These are phyloP conservation scores for Fonsecaea multimorphosa DNA, from an alignment of 2,329 filamentous ascomycete genomes.

Conservation along the genomic window DNA sequence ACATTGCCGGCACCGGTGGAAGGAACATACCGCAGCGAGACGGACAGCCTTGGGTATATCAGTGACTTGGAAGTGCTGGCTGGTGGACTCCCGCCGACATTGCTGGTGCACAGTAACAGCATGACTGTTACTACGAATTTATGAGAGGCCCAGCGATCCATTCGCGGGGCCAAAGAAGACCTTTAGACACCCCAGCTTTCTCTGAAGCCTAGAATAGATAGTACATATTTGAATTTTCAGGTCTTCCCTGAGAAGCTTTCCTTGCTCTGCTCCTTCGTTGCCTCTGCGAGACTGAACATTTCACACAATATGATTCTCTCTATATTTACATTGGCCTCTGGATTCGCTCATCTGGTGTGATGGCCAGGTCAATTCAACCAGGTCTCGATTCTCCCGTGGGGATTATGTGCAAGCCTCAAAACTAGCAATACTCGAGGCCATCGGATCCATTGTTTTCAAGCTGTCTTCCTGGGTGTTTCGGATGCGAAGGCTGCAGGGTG, in stretches of 20 bases:
- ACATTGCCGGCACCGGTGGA: constrained; percentile 82
- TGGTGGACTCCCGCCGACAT: constrained; percentile 73
- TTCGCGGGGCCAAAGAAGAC: background rate
- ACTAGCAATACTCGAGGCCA: no score
- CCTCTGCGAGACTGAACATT: background rate
- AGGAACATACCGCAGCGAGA: constrained; percentile 73
- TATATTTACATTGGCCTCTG: background rate
- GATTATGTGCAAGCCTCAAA: background rate
- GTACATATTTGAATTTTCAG: background rate
- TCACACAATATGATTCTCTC: background rate
- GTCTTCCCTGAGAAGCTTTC: background rate
- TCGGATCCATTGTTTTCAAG: background rate
- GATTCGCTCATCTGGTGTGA: background rate
- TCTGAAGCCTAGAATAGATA: background rate
- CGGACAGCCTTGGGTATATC: constrained; percentile 74
- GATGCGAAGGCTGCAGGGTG: background rate
- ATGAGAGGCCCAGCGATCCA: constrained; percentile 44
- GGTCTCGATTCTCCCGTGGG: background rate
- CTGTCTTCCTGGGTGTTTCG: background rate
- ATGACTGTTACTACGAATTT: constrained; percentile 86
- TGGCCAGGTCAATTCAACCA: background rate
- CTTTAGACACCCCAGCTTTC: constrained; percentile 2
- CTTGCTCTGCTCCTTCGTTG: background rate
- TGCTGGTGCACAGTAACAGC: constrained; percentile 84
- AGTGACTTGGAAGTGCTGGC: constrained; percentile 80